phyloP scores from a whole-genome alignment of 495 filamentous ascomycete species.

The Immersiella caudata region DNA sequence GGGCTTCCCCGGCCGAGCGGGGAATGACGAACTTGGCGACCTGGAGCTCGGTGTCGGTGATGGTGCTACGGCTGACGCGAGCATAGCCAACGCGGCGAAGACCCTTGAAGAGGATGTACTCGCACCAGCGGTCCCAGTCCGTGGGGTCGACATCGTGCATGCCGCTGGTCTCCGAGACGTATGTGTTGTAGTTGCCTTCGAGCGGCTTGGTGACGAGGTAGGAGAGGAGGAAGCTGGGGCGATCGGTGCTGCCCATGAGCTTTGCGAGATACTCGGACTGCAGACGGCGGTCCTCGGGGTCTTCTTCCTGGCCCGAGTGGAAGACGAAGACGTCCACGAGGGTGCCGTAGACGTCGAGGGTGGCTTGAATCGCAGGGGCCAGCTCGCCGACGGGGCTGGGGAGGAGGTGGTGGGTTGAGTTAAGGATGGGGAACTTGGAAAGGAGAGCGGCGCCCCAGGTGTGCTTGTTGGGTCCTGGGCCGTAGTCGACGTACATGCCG shows the following conservation, averaged over 20 bases:
- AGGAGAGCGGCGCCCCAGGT: constrained; percentile 95
- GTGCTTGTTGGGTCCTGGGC: constrained; percentile 97
- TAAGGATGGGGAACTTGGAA: constrained; percentile 96
- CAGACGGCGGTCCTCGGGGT: constrained; percentile 86
- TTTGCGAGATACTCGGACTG: constrained; percentile 86
- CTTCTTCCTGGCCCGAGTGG: constrained; percentile 98
- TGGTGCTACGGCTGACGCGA: constrained; percentile 81
- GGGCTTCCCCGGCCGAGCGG: constrained; percentile 61
- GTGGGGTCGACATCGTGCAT: constrained; percentile 95
- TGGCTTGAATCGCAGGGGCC: constrained; percentile 94
- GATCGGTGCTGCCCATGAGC: constrained; percentile 79
- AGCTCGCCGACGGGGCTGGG: constrained; percentile 93
- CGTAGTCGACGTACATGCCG: constrained; percentile 98
- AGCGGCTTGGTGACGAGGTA: constrained; percentile 91
- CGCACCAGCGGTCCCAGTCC: constrained; percentile 99
- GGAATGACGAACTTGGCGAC: constrained; percentile 95
- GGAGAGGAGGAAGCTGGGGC: constrained; percentile 82
- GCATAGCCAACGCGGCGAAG: constrained; percentile 88
- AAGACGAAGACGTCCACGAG: constrained; percentile 94
- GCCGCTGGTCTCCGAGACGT: constrained; percentile 80
- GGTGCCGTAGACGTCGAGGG: constrained; percentile 88
- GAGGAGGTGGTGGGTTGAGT: constrained; percentile 93
- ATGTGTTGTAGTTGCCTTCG: constrained; percentile 96
- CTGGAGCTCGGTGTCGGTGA: constrained; percentile 98
- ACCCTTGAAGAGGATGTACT: constrained; percentile 96